phyloP scores from a whole-genome alignment of 306 rosid species.

The Biancaea sappan region DNA sequence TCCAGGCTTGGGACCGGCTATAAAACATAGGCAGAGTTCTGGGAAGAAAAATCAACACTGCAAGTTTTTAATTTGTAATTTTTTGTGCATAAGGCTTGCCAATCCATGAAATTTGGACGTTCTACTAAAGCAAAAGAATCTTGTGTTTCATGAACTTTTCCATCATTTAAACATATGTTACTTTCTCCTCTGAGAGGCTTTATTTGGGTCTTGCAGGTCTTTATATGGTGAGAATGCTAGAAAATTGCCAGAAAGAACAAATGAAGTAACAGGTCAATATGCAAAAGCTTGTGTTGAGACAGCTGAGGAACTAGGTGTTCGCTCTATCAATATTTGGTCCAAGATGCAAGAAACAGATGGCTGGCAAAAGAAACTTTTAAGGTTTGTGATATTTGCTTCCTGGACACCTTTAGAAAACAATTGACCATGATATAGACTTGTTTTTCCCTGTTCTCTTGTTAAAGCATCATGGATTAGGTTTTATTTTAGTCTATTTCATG shows the following conservation, averaged over 20 bases:
- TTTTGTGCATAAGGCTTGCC: slow-evolving; percentile 4
- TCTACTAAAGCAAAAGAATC: slow-evolving; percentile 10
- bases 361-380: slow-evolving; percentile 80
- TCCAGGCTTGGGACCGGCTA: too few relatives aligned
- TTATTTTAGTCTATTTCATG: slow-evolving; percentile 22
- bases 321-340: slow-evolving; percentile 78
- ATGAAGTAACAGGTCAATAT: slow-evolving; percentile 76
- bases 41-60: not conserved
- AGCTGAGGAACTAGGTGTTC: slow-evolving; percentile 67
- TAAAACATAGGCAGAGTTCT: too few relatives aligned
- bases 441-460: slow-evolving; percentile 24
- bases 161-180: slow-evolving; percentile 4
- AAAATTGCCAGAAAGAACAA: slow-evolving; percentile 72
- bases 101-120: slow-evolving; percentile 11
- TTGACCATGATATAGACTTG: slow-evolving; percentile 1
- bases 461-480: slow-evolving; percentile 18
- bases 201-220: slow-evolving; percentile 58
- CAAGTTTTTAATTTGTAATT: not conserved
- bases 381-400: slow-evolving; percentile 52
- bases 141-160: slow-evolving; percentile 19
- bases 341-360: slow-evolving; percentile 89
- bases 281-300: slow-evolving; percentile 72
- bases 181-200: slow-evolving; percentile 28
- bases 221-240: slow-evolving; percentile 67
- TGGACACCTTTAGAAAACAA: slow-evolving; percentile 20